A percentile compares a stretch with the other conserved stretches of the same genome.
phyloP scores from a whole-genome alignment of 108 stramenopile genomes.

The Nitzschia sp. region DNA sequence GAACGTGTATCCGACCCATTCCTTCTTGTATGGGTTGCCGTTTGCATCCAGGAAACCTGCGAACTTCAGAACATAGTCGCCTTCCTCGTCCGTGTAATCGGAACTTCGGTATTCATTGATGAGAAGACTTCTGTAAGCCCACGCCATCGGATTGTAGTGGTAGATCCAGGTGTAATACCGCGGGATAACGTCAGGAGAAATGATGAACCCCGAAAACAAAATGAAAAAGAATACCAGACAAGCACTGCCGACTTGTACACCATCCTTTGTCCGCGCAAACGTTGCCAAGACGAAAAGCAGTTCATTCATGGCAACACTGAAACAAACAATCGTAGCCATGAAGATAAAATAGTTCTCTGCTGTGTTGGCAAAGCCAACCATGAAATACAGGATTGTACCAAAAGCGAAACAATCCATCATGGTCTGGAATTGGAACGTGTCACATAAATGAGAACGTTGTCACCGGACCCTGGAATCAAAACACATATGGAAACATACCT shows the following conservation, averaged over 20 bases:
- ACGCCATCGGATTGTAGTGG: slow-evolving; percentile 67
- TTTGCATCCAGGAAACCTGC: slow-evolving; percentile 46
- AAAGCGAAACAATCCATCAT: slow-evolving; percentile 61
- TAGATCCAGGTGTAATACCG: slow-evolving; percentile 60
- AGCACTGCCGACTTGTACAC: slow-evolving; percentile 43
- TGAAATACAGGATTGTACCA: slow-evolving; percentile 68
- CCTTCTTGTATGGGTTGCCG: slow-evolving; percentile 41
- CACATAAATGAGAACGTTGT: neutral
- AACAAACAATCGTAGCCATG: slow-evolving; percentile 39
- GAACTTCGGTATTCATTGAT: slow-evolving; percentile 47
- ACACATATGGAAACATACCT: slow-evolving; percentile 18
- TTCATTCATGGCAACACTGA: slow-evolving; percentile 52
- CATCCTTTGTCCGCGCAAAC: slow-evolving; percentile 34
- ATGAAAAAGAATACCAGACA: slow-evolving; percentile 56
- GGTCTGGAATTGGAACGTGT: slow-evolving; percentile 5
- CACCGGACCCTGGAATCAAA: neutral
- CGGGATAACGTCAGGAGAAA: slow-evolving; percentile 57
- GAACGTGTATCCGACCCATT: slow-evolving; percentile 66
- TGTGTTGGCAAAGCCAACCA: slow-evolving; percentile 54
- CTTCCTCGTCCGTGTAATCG: slow-evolving; percentile 39
- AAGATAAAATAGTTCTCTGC: slow-evolving; percentile 44
- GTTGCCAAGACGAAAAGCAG: slow-evolving; percentile 48
- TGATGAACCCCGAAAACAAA: slow-evolving; percentile 69
- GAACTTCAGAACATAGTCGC: slow-evolving; percentile 43
- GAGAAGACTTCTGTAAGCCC: slow-evolving; percentile 60